These are phyloP conservation scores for Globisporangium carolinianum DNA, from an alignment of 352 stramenopile species.

Conservation along the genomic window DNA sequence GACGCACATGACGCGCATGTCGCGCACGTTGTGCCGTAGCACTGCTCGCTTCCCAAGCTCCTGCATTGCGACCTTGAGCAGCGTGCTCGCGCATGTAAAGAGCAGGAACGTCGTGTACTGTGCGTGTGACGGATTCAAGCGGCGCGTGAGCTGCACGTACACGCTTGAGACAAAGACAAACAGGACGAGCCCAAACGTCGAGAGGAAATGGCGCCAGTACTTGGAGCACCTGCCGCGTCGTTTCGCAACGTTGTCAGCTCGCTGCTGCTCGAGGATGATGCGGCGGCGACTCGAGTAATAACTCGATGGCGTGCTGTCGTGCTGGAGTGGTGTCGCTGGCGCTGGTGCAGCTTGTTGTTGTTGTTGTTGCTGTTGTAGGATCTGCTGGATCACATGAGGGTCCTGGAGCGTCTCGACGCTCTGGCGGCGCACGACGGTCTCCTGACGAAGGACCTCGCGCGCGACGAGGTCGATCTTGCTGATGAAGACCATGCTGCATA, in stretches of 20 bases:
- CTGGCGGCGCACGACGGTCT: not conserved
- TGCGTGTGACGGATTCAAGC: not conserved
- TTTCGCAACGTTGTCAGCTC: not conserved
- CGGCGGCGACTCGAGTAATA: not conserved
- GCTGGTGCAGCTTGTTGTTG: not conserved
- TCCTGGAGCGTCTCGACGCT: not conserved
- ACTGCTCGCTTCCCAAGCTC: conserved; percentile 22
- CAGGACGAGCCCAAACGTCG: not conserved
- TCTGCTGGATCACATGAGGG: not conserved
- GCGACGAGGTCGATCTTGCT: not conserved
- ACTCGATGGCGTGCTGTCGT: not conserved
- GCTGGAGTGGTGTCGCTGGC: not conserved
- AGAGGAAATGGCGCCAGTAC: not conserved
- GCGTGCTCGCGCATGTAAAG: conserved; percentile 15
- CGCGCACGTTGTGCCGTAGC: conserved; percentile 16
- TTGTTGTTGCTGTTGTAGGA: not conserved
- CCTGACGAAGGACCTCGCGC: not conserved
- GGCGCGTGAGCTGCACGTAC: not conserved
- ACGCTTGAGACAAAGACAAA: not conserved
- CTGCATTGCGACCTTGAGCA: conserved; percentile 29
- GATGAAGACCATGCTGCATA: not conserved
- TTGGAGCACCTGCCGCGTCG: not conserved
- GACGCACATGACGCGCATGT: conserved; percentile 36
- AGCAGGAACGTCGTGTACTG: not conserved
- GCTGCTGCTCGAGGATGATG: not conserved